Base-by-base conservation (phyloP, 257 asterid species). In the Orobanche coerulescens region DNA sequence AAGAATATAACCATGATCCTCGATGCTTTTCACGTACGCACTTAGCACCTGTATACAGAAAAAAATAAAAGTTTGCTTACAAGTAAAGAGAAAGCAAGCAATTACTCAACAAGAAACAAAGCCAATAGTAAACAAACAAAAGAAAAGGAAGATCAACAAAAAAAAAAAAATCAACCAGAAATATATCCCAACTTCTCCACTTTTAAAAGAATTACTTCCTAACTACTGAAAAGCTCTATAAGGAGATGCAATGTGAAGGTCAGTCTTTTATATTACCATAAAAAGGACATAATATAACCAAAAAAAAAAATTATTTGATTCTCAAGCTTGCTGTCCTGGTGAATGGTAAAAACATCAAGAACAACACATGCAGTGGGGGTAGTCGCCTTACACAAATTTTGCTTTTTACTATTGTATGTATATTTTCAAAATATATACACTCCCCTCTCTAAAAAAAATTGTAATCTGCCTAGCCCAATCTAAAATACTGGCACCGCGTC, bases 1-100 rank as follows among this genome's bases (percentile, higher is more conserved):
- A 70, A 93, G 91, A 23, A 87, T 77, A 70, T 81, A 89, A 48
- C 99, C 99, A 75, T 86, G 99, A 77, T 93, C 99, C 84, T 93
- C 99, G 55, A 82, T 72, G 85, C 96, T 88, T 79, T 82, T 86
- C 50, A 85, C 79, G 30, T 84, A 86, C 5, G 96, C 95, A 73
- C 84, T 83, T 34, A 93, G 89, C 70, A 93, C 92, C 97, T 93
- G 84, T 55, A 69, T 15, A 69, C 58, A 68, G 18, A 65, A 25
- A 2, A 13, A 70, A 18, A 63, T 19, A 5, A 13, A 5, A 20
- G 53, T 54, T 6, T 14, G 16, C 14, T 36, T 26, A 16, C 56
- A 26, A 50, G 52, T 40, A 56, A 31, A 65, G 43, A 16, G 42
- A 61, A 24, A 47, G 62, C 11, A 55, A 48, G 26, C 28, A 46